Evolutionary conservation across 805 yeast genomes (phyloP), one percentile per base, ranked within the genome.

Genomic region (Pichia exigua): DNA sequence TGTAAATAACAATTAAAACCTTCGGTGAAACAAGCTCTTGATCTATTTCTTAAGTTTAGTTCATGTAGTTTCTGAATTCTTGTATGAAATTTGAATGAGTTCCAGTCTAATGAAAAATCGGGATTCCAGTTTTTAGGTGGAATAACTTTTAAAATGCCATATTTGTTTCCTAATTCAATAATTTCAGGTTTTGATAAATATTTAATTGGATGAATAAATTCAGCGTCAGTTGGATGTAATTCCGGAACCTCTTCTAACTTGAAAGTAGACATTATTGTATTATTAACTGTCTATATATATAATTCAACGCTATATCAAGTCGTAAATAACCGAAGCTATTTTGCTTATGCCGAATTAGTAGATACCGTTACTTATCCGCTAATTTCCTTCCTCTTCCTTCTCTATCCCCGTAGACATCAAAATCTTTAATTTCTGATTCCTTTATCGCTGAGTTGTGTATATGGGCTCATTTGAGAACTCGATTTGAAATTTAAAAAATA

Each of bases 21-120:
- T 50, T 76, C 80, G 44, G 70, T 69, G 66, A 85, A 86, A 57
- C 81, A 80, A 53, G 75, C 69, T 45, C 91, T 70, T 35, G 84
- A 78, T 55, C 95, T 70, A 52, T 83, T 82, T 9, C 76, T 63
- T 18, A 87, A 63, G 26, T 83, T 82, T 60, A 87, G 67, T 61
- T 85, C 88, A 58, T 79, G 76, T 49, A 87, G 61, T 45, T 74
- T 77, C 62, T 86, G 94, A n/a, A 82, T 62, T 50, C 95, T 66
- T 10, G 89, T 84, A 55, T 79, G 82, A 61, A 87, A 86, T 46
- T 67, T 73, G 65, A 86, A 85, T n/a, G 61, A 63, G 8, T 68
- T 59, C 45, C 72, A 69, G 46, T 84, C 73, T 21, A 85, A 68
- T 50, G 81, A 73, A 55, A 84, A 75, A 0, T 79, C 79, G 0